Base-by-base conservation (phyloP, 1,139 yeast genomes). In the Geotrichum phurueaensis region DNA sequence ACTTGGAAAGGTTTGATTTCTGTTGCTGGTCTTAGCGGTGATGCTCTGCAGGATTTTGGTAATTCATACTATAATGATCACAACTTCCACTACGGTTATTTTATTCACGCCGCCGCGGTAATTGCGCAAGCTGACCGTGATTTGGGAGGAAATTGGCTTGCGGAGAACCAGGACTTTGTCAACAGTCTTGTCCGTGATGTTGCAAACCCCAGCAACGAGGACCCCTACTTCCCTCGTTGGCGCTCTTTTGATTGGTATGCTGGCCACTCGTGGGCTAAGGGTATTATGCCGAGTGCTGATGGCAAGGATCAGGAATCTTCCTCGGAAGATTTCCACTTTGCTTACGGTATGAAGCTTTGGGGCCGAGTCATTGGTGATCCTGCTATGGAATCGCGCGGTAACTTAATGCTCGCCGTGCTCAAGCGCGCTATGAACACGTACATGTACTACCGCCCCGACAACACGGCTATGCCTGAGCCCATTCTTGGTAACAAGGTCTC, bases 231-330 rank as follows among this genome's bases (percentile, higher is more conserved):
- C 80, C 94, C 94, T 3, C 84, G 82, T 23, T 86, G 83, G 22
- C 78, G 94, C 69, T 80, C 81, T 75, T 87, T 87, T 73, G 90
- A 86, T 69, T 87, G 90, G 89, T 87, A 76, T 71, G 80, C 79
- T 51, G 95, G 95, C 31, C 94, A 87, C 70, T 85, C 91, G 4
- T 87, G 91, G 89, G 92, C 94, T 3, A 82, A 82, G 64, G 94
- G 95, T 15, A 76, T 87, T 60, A 83, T 81, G 66, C 79, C 79
- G 43, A 77, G 84, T 64, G 86, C 84, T 25, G 92, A 87, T 69
- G 92, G 94, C 60, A 83, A 84, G 66, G 86, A 87, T 68, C 86
- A 87, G 73, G 94, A 87, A 71, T 84, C 90, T 1, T 79, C 88
- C 3, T 84, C 89, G 13, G 94, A 87, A 71, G 92, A 87, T 70